Percentiles rank a stretch among this genome's conserved stretches.
These are phyloP conservation scores for Guadua angustifolia DNA, from an alignment of 176 grass and related monocot genomes.

Conservation along the genomic window DNA sequence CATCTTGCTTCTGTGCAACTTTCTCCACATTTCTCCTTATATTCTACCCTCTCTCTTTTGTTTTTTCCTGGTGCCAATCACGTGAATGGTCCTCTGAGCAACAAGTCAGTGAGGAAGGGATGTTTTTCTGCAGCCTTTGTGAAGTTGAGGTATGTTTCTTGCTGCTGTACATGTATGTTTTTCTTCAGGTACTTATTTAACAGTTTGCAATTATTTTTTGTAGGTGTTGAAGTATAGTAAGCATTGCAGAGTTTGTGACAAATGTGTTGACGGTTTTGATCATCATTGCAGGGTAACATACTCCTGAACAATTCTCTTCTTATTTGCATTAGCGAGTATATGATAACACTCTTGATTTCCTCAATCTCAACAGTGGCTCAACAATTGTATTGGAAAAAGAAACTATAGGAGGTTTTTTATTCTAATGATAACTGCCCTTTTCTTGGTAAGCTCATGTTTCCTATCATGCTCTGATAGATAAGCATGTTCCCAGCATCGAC, in stretches of 20 bases:
- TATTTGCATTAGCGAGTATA: slow-evolving; percentile 11
- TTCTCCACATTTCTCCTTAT: slow-evolving; percentile 56
- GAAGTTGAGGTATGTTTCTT: slow-evolving; percentile 80
- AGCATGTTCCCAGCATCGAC: slow-evolving; percentile 3
- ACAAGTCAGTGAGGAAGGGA: slow-evolving; percentile 82
- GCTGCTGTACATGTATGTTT: slow-evolving; percentile 1
- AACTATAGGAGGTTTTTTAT: slow-evolving; percentile 95
- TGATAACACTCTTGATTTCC: slow-evolving; percentile 28
- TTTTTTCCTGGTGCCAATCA: slow-evolving; percentile 71
- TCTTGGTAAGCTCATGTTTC: slow-evolving; percentile 79
- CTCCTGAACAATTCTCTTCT: slow-evolving; percentile 20
- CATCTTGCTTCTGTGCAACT: slow-evolving; percentile 56
- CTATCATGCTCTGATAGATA: slow-evolving; percentile 39
- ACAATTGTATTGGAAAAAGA: slow-evolving; percentile 96
- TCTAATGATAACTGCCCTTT: slow-evolving; percentile 82
- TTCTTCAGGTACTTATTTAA: slow-evolving; percentile 22
- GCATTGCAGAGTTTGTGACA: slow-evolving; percentile 98
- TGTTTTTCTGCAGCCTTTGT: slow-evolving; percentile 98
- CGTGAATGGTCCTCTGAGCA: slow-evolving; percentile 79
- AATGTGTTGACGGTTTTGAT: slow-evolving; percentile 99
- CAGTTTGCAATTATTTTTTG: background rate
- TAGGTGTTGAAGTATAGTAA: slow-evolving; percentile 98
- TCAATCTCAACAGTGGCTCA: slow-evolving; percentile 79
- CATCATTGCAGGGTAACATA: slow-evolving; percentile 93
- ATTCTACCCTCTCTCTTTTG: slow-evolving; percentile 67